Conservation (phyloP, 768 basidiomycete genomes). For the Antrodiella citrinella region DNA sequence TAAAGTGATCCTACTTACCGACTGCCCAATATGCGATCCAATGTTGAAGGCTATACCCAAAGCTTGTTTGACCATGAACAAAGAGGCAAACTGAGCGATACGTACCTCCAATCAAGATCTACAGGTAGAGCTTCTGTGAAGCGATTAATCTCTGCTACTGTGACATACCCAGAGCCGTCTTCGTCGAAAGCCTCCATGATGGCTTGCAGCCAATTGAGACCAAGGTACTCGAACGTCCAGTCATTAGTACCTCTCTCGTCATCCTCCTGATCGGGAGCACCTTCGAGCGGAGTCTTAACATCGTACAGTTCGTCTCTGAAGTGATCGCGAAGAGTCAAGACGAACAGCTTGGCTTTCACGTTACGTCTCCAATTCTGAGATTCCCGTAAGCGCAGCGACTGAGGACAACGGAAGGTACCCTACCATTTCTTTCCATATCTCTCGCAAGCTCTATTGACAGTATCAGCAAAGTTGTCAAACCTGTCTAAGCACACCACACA, state of each 20-base stretch:
- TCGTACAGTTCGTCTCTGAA: slow-evolving; percentile 7
- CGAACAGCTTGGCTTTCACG: slow-evolving; percentile 21
- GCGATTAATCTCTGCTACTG: slow-evolving; percentile 23
- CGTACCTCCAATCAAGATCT: slow-evolving; percentile 26
- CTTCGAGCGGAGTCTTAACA: slow-evolving; percentile 5
- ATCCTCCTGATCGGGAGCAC: slow-evolving; percentile 1
- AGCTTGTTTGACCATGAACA: too few relatives aligned
- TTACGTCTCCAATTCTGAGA: slow-evolving; percentile 21
- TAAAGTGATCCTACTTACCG: slow-evolving; percentile 10
- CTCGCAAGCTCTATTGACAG: too few relatives aligned
- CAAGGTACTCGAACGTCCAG: slow-evolving; percentile 22
- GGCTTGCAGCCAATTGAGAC: slow-evolving; percentile 14
- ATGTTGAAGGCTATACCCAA: slow-evolving; percentile 17
- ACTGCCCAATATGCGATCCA: slow-evolving; percentile 27
- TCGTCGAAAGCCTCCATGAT: slow-evolving; percentile 27
- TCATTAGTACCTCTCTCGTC: slow-evolving; percentile 10
- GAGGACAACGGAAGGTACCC: background rate
- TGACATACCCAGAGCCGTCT: slow-evolving; percentile 26
- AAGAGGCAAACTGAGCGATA: too few relatives aligned
- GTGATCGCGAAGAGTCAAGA: slow-evolving; percentile 25
- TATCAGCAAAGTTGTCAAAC: too few relatives aligned
- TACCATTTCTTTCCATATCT: slow-evolving; percentile 22
- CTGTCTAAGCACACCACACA: background rate
- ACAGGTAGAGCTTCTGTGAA: slow-evolving; percentile 20
- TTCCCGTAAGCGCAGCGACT: background rate